Conservation (phyloP, 257 asterid genomes). For the Linaria vulgaris region DNA sequence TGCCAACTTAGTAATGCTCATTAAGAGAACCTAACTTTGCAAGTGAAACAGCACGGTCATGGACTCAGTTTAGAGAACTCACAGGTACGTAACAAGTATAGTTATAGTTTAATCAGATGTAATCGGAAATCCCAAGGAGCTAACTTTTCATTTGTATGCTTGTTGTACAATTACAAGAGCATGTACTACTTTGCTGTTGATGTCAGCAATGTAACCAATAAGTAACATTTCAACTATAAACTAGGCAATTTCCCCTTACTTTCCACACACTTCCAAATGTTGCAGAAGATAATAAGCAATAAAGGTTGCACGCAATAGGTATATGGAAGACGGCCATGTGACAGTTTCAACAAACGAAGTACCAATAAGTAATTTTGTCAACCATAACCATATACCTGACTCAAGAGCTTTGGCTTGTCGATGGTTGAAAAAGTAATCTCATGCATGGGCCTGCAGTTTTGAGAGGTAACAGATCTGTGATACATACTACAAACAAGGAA, state of each 20-base stretch:
- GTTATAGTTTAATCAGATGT: too few relatives aligned
- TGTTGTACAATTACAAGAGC: too few relatives aligned
- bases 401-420: constrained; percentile 94
- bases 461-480: constrained; percentile 23
- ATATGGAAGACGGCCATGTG: neutral
- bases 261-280: neutral
- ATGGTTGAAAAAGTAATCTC: constrained; percentile 90
- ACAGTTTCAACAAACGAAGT: constrained; percentile 1
- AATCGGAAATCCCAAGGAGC: too few relatives aligned
- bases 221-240: neutral
- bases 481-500: too few relatives aligned
- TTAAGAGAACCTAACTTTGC: too few relatives aligned
- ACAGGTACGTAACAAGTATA: too few relatives aligned
- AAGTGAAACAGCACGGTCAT: too few relatives aligned
- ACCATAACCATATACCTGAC: constrained; percentile 85
- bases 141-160: too few relatives aligned
- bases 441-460: constrained; percentile 86
- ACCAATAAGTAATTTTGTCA: too few relatives aligned
- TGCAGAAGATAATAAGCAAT: neutral
- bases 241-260: neutral
- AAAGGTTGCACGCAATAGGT: neutral
- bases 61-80: too few relatives aligned
- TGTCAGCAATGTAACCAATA: neutral
- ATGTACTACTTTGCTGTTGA: too few relatives aligned
- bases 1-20: too few relatives aligned